These are phyloP conservation scores for Melampsora larici-populina DNA, from an alignment of 1,284 basidiomycete genomes.

Conservation along the genomic window DNA sequence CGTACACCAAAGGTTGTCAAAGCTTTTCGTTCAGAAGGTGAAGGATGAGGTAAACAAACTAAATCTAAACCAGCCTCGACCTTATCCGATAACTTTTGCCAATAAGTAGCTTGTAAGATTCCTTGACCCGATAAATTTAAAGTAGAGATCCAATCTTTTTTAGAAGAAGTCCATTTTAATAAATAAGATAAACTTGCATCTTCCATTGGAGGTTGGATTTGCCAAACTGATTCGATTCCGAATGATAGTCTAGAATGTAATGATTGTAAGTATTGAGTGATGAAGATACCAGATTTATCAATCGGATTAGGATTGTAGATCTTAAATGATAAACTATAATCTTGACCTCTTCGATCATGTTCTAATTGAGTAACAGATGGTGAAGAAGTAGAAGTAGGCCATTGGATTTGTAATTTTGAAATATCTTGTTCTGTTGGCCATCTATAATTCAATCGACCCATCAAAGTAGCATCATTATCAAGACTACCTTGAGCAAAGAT, in stretches of 20 bases:
- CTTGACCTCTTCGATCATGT: slow-evolving; percentile 86
- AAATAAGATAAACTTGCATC: slow-evolving; percentile 81
- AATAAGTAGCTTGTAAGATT: slow-evolving; percentile 87
- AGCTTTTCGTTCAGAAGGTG: slow-evolving; percentile 72
- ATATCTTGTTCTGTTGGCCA: slow-evolving; percentile 71
- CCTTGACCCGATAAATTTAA: slow-evolving; percentile 79
- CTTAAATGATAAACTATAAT: slow-evolving; percentile 84
- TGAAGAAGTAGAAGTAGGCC: slow-evolving; percentile 56
- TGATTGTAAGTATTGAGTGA: slow-evolving; percentile 93
- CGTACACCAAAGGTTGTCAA: slow-evolving; percentile 89
- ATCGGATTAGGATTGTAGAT: slow-evolving; percentile 86
- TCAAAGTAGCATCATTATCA: slow-evolving; percentile 88
- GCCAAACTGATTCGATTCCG: slow-evolving; percentile 84
- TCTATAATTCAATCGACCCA: slow-evolving; percentile 81
- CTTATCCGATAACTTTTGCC: slow-evolving; percentile 91
- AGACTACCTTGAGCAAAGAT: slow-evolving; percentile 87
- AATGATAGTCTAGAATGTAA: slow-evolving; percentile 84
- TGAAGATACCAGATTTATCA: slow-evolving; percentile 86
- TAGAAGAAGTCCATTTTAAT: slow-evolving; percentile 63
- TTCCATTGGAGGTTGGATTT: slow-evolving; percentile 68
- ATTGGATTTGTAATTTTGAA: slow-evolving; percentile 85
- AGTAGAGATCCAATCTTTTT: slow-evolving; percentile 83
- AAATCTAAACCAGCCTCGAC: slow-evolving; percentile 98
- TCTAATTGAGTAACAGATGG: slow-evolving; percentile 76
- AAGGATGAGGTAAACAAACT: slow-evolving; percentile 71